Evolutionary conservation across 1,284 basidiomycete species (phyloP).

Genomic region (Trichosporon asahii): DNA sequence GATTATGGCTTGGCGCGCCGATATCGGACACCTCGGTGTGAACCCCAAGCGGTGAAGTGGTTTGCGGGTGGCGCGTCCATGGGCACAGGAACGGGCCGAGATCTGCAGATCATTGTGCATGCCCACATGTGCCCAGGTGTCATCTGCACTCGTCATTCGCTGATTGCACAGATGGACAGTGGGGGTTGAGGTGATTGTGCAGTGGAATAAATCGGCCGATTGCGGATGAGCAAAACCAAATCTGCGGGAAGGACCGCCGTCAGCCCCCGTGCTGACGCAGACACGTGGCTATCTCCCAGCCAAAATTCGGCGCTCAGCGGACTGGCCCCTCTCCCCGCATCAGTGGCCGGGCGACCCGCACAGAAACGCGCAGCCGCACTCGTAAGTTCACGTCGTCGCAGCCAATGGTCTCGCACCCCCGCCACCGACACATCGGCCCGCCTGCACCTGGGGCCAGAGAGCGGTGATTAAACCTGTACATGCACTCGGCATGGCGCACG

Average conservation of each 20-base stretch:
- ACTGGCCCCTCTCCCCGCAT: background rate
- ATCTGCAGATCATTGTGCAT: background rate
- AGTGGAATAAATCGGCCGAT: slow-evolving; percentile 9
- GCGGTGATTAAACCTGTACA: slow-evolving; percentile 1
- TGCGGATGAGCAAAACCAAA: background rate
- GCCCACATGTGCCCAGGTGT: background rate
- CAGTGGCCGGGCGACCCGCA: background rate
- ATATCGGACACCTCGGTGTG: background rate
- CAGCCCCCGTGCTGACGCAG: background rate
- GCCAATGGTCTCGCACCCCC: background rate
- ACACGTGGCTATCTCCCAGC: slow-evolving; percentile 9
- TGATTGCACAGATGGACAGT: background rate
- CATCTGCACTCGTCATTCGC: background rate
- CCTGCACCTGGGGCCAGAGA: background rate
- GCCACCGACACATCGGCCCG: background rate
- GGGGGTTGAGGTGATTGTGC: background rate
- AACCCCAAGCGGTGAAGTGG: background rate
- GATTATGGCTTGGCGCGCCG: background rate
- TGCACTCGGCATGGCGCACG: background rate
- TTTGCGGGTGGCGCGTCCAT: background rate
- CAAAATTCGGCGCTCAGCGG: background rate
- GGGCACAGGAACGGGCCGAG: background rate
- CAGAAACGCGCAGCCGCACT: background rate
- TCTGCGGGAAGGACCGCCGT: background rate
- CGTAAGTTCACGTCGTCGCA: background rate